These are phyloP conservation scores for Boletellus sp. DNA, from an alignment of 768 basidiomycete genomes.

Conservation along the genomic window DNA sequence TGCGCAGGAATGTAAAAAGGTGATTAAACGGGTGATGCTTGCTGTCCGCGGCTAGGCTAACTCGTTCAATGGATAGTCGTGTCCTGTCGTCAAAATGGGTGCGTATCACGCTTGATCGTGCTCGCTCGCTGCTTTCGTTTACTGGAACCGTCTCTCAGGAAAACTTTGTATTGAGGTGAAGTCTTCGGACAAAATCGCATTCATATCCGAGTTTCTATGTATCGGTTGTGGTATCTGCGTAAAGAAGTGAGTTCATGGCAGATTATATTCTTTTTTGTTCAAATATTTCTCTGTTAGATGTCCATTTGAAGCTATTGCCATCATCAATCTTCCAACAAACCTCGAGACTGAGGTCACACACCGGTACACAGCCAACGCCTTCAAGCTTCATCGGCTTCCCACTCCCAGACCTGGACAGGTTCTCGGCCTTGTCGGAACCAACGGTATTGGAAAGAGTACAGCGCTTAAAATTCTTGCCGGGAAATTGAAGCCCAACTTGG, in stretches of 20 bases:
- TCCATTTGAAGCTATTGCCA: conserved; percentile 97
- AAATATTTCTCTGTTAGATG: conserved; percentile 54
- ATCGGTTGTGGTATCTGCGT: conserved; percentile 99
- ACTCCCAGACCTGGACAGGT: conserved; percentile 98
- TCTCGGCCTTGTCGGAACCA: conserved; percentile 96
- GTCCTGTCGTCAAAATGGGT: conserved; percentile 99
- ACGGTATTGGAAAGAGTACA: conserved; percentile 99
- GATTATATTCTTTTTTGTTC: conserved; percentile 1
- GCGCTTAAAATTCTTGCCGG: conserved; percentile 96
- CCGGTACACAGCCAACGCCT: conserved; percentile 96
- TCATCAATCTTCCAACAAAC: conserved; percentile 98
- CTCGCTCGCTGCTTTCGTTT: neutral
- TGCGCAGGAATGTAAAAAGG: conserved; percentile 98
- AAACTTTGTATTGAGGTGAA: conserved; percentile 99
- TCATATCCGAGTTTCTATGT: conserved; percentile 97
- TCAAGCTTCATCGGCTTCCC: conserved; percentile 97
- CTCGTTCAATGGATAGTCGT: conserved; percentile 50
- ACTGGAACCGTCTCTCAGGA: conserved; percentile 42
- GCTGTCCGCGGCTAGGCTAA: conserved; percentile 9
- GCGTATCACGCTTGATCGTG: conserved; percentile 20
- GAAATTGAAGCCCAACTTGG: conserved; percentile 96
- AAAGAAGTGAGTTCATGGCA: conserved; percentile 72
- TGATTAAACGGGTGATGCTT: conserved; percentile 23
- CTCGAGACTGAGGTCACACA: conserved; percentile 95
- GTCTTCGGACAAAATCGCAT: conserved; percentile 93